A percentile compares a stretch with the other conserved stretches of the same genome.
Conservation (phyloP, 1,284 basidiomycete species). For the Ganoderma boninense region DNA sequence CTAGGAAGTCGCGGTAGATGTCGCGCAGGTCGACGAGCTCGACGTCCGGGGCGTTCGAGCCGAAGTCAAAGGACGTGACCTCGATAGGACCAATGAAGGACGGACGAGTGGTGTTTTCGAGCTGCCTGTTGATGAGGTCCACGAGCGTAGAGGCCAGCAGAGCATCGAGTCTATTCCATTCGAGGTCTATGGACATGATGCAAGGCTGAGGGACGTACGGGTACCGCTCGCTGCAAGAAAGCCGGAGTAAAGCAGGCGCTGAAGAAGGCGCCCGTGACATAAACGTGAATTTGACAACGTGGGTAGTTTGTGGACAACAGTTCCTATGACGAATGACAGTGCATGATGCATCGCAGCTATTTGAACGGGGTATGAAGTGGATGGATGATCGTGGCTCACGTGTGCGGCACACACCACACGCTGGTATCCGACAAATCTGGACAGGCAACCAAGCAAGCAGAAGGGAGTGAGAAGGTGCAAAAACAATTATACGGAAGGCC, state of each 20-base stretch:
- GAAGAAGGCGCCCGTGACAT: conserved; percentile 1
- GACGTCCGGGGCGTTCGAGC: conserved; percentile 83
- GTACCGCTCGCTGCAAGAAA: neutral
- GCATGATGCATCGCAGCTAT: neutral
- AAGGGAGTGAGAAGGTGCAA: neutral
- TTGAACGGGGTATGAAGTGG: neutral
- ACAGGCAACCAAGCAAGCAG: conserved; percentile 11
- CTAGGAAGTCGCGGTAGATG: conserved; percentile 93
- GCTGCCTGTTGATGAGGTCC: conserved; percentile 82
- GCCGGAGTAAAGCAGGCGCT: neutral
- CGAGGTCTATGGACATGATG: conserved; percentile 81
- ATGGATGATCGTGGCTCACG: neutral
- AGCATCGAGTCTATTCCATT: conserved; percentile 78
- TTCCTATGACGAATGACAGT: neutral
- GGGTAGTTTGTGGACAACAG: neutral
- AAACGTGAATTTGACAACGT: neutral
- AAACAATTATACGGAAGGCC: conserved; percentile 32
- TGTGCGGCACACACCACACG: conserved; percentile 1
- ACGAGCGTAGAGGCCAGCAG: conserved; percentile 79
- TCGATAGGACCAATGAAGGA: conserved; percentile 94
- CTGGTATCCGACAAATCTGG: conserved; percentile 3
- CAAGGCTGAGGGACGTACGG: neutral
- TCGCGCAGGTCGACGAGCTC: conserved; percentile 93
- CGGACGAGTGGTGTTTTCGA: conserved; percentile 76
- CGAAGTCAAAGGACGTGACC: conserved; percentile 89